Base-by-base conservation (phyloP, 108 stramenopile species). In the Poteriospumella lacustris region DNA sequence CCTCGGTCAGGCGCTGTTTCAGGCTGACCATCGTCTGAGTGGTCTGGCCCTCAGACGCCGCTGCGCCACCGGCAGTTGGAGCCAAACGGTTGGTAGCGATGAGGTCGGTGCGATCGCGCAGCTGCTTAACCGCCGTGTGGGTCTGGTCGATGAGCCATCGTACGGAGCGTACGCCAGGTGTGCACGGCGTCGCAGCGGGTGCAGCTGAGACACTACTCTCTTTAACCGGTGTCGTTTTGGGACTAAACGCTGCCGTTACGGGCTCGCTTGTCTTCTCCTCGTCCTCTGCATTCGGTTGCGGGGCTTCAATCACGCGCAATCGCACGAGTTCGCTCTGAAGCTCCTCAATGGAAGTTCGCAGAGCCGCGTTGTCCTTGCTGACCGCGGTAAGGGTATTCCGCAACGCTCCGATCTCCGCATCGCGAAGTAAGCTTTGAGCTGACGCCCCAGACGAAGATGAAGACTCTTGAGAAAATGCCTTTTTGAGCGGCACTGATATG, bases 361-460 rank as follows among this genome's bases (percentile, higher is more conserved):
- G n/a, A n/a, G n/a, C n/a, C n/a, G n/a, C n/a, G n/a, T n/a, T n/a
- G n/a, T n/a, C n/a, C n/a, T n/a, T n/a, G n/a, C n/a, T n/a, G n/a
- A 68, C 12, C 36, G 64, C 24, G 12, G 64, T 40, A 68, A 68
- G 15, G 24, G 64, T 68, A 39, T 40, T 68, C 36, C 36, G 12
- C 12, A 73, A 26, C 19, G 70, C 70, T n/a, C 9, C 12, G 33
- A 73, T 19, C 36, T 73, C 70, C 5, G 70, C 70, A 56, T 73
- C 70, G 26, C 19, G 28, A 67, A 67, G 64, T 15, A 41, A 19
- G 9, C 31, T 9, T 41, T 67, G 64, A 3, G 42, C 31, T 73
- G 33, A 26, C 36, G 43, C n/a, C n/a, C n/a, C n/a, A n/a, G n/a
- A n/a, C n/a, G n/a, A 9, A 26, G 5, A 34, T 3, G 60, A 12